phyloP scores from a whole-genome alignment of 116 monocot genomes.

The Zostera marina region DNA sequence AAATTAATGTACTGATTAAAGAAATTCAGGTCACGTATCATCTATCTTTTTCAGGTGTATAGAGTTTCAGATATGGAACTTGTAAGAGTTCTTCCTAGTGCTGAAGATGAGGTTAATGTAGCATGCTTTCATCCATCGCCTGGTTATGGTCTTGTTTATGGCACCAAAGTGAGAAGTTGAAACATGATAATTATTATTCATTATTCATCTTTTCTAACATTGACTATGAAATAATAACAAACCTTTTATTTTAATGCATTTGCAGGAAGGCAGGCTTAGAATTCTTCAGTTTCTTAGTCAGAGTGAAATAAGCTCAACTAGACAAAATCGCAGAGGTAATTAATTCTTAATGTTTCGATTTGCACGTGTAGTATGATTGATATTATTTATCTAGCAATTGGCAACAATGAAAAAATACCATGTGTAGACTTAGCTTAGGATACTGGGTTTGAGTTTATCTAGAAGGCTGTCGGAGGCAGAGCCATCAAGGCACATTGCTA shows the following conservation, averaged over 20 bases:
- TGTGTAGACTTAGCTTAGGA: too few species aligned
- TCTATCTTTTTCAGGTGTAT: conserved; percentile 45
- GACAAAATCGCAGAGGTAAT: conserved; percentile 66
- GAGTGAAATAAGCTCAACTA: conserved; percentile 15
- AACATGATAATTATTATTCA: background rate
- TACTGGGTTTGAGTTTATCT: too few species aligned
- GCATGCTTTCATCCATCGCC: conserved; percentile 95
- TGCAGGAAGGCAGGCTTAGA: conserved; percentile 95
- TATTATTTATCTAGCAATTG: background rate
- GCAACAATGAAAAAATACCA: background rate
- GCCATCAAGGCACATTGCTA: too few species aligned
- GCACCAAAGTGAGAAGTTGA: conserved; percentile 61
- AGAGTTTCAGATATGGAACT: conserved; percentile 99
- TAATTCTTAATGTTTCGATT: background rate
- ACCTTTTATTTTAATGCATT: conserved; percentile 3
- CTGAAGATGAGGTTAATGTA: conserved; percentile 98
- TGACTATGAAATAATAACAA: background rate
- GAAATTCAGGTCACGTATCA: background rate
- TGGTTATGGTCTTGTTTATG: conserved; percentile 93
- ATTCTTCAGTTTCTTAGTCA: conserved; percentile 64
- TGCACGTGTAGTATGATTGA: background rate
- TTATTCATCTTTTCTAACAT: background rate
- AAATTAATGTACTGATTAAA: background rate
- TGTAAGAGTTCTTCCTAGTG: conserved; percentile 91
- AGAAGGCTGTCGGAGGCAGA: too few species aligned